Percentiles rank a stretch among this genome's conserved stretches.
Evolutionary conservation across 257 asterid genomes (phyloP).

Genomic region (Solanum virginianum): DNA sequence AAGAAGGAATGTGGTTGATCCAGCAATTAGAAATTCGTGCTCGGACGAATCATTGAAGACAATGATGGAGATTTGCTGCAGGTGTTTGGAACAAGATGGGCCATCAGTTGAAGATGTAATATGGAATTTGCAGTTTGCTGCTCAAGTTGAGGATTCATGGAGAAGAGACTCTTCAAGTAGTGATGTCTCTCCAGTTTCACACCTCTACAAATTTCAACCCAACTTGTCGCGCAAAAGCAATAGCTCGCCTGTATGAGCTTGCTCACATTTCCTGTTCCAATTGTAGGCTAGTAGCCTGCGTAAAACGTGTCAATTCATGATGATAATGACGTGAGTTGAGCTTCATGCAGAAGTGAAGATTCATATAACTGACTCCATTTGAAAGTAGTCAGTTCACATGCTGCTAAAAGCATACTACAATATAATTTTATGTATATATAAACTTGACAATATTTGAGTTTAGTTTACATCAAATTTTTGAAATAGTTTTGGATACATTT

Average conservation of each 20-base stretch:
- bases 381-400: not conserved
- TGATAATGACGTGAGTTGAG: too few relatives aligned
- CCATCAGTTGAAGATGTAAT: constrained; percentile 86
- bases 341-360: not conserved
- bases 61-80: constrained; percentile 57
- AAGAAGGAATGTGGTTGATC: constrained; percentile 47
- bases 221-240: constrained; percentile 14
- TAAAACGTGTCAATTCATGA: too few relatives aligned
- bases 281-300: too few relatives aligned
- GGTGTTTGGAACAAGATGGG: constrained; percentile 56
- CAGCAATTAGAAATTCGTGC: constrained; percentile 29
- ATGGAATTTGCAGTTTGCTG: constrained; percentile 93
- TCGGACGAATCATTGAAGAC: constrained; percentile 58
- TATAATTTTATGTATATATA: not conserved
- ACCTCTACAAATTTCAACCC: constrained; percentile 32
- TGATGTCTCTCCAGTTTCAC: constrained; percentile 63
- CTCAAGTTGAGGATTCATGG: constrained; percentile 63
- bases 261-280: not conserved
- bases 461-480: not conserved
- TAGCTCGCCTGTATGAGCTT: not conserved
- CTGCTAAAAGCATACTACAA: not conserved
- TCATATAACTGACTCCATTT: not conserved
- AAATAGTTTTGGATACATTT: not conserved
- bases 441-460: not conserved
- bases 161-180: constrained; percentile 32